Evolutionary conservation across 371 early-diverging fungal genomes (phyloP).

Genomic region (Mucor saturninus): DNA sequence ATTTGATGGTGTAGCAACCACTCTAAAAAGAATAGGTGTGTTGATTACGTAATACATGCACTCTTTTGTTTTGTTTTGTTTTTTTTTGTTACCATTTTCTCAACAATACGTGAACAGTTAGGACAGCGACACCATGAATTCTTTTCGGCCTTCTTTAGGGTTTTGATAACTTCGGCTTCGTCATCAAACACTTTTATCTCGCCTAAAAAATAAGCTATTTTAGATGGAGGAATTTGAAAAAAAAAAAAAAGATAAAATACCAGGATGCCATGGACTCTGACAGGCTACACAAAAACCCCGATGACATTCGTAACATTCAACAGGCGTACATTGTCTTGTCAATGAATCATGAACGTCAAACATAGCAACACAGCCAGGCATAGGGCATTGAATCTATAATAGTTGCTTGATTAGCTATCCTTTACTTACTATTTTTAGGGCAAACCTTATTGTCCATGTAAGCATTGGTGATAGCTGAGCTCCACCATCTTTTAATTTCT

Average conservation of each 20-base stretch:
- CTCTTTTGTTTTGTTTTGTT: neutral
- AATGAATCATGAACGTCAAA: slow-evolving; percentile 17
- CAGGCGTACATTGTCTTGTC: slow-evolving; percentile 19
- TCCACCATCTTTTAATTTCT: slow-evolving; percentile 23
- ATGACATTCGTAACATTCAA: slow-evolving; percentile 24
- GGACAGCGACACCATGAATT: slow-evolving; percentile 25
- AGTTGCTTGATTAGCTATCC: neutral
- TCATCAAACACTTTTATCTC: slow-evolving; percentile 21
- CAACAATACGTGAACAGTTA: slow-evolving; percentile 13
- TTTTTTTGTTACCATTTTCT: slow-evolving; percentile 14
- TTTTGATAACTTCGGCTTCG: slow-evolving; percentile 7
- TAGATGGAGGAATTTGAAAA: neutral
- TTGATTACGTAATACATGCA: neutral
- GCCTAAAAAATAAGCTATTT: slow-evolving; percentile 9
- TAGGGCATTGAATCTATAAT: slow-evolving; percentile 23
- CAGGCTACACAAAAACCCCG: slow-evolving; percentile 29
- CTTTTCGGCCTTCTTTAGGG: slow-evolving; percentile 13
- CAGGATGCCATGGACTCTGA: slow-evolving; percentile 30
- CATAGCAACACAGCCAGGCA: slow-evolving; percentile 10
- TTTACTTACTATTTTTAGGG: too few species aligned
- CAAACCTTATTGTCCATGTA: slow-evolving; percentile 20
- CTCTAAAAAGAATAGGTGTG: neutral
- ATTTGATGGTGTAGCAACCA: slow-evolving; percentile 20
- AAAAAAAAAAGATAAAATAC: slow-evolving; percentile 11
- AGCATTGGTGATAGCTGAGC: slow-evolving; percentile 5